Base-by-base conservation (phyloP, 2,329 filamentous ascomycete species). In the Cladosporium sp. region DNA sequence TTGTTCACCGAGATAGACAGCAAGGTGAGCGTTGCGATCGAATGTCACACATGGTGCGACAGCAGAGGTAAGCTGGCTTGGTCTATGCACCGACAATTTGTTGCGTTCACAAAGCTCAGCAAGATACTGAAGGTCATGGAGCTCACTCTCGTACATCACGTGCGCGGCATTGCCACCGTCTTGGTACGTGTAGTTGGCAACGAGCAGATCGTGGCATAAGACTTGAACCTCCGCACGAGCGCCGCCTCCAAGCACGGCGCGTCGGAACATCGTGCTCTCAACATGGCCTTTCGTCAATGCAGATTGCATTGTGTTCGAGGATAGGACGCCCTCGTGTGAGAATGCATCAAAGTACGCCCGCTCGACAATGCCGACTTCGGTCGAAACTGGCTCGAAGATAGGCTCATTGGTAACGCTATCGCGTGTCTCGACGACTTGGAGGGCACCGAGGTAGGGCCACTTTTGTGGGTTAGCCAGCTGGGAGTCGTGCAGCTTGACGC, bases 1-100 rank as follows among this genome's bases (percentile, higher is more conserved):
- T 64, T 74, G 68, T 29, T 76, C 71, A 1, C 78, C 78, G n/a
- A 73, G 70, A 60, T 78, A 79, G 11, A 78, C 77, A 10, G 76
- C 75, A 12, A 78, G 64, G 29, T 74, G 68, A 4, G 76, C 77
- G 8, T 73, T 40, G 12, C 73, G 67, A 56, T 78, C 77, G 21
- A 79, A 71, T 1, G 77, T 79, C 35, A 80, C 65, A 33, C 72
- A 73, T 26, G 76, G 76, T 8, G 72, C 67, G 0, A 74, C 72
- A 11, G 72, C 70, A 14, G 72, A 75, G 5, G 71, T 69, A 5
- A 78, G 68, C 21, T 69, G 65, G 5, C 70, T 68, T 0, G 76
- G 77, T 8, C 69, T 70, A 26, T 74, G 59, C 5, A 78, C 75
- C 2, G 71, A 69, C 11, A 79, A 68, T 26, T 70, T 68, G 37